Evolutionary conservation across 148 eudicot species (phyloP), one percentile per base, ranked within the genome.

Genomic region (Vaccinium vitisidaea): DNA sequence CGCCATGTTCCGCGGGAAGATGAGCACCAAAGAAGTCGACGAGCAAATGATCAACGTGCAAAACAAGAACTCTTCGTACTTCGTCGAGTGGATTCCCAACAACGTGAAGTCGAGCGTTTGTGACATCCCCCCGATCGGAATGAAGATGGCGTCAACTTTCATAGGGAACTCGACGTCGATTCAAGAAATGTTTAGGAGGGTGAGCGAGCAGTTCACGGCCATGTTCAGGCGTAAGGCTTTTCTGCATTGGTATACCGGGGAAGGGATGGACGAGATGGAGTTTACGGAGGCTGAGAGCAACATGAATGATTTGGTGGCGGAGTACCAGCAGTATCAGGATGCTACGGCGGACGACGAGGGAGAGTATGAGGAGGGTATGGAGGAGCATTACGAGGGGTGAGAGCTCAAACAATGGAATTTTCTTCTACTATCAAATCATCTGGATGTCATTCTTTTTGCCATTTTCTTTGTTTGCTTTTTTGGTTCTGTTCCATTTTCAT

Each of bases 221-320:
- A 93, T 94, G 98, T 94, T 92, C 58, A 86, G 97, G 91, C 84
- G 97, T 4, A 94, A 94, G 91, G 97, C 97, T 39, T 94, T 94
- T 90, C 88, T 94, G 92, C 97, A 92, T 81, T 93, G 96, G 96
- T 93, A 93, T 80, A 93, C 96, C 2, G 96, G 96, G 8, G 96
- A 93, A 87, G 94, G 96, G 2, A 93, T 93, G 96, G 96, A 93
- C 49, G 96, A 93, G 82, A 93, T 93, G 96, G 96, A 93, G 89
- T 92, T 93, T 54, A 93, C 96, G 0, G 94, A 93, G 86, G 97
- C 97, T 0, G 97, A 94, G 90, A 94, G 98, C 67, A 94, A 93
- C 50, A 94, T 94, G 98, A 93, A 94, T 86, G 95, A 94, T 87
- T 79, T 93, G 89, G 98, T 94, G 54, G 93, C 98, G 0, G 95